These are phyloP conservation scores for Xylariaceae sp. DNA, from an alignment of 2,329 filamentous ascomycete species.

Conservation along the genomic window DNA sequence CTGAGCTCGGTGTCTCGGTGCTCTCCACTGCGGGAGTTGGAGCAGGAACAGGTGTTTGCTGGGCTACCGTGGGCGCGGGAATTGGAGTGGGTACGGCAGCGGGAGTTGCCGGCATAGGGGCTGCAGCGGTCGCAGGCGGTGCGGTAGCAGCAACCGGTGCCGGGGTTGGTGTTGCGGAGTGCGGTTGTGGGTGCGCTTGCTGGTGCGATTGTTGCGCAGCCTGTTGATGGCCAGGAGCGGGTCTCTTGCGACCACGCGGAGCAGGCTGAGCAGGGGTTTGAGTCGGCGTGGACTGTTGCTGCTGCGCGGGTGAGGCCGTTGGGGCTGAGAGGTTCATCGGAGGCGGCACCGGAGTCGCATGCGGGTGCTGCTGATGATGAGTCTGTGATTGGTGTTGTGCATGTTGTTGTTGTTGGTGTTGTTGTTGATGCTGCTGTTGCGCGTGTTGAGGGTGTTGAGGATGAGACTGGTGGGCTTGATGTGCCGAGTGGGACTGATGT, in stretches of 20 bases:
- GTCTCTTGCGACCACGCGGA: conserved; percentile 34
- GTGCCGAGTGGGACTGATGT: conserved; percentile 32
- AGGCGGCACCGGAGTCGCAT: conserved; percentile 33
- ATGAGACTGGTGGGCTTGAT: conserved; percentile 30
- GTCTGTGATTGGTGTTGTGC: conserved; percentile 35
- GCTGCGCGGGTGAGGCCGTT: conserved; percentile 27
- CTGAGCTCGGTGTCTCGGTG: conserved; percentile 31
- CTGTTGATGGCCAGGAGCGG: conserved; percentile 28
- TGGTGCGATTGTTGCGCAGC: conserved; percentile 14
- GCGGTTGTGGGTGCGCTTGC: conserved; percentile 21
- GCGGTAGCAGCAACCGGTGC: conserved; percentile 25
- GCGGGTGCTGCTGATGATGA: conserved; percentile 33
- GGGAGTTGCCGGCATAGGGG: conserved; percentile 32
- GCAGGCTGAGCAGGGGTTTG: conserved; percentile 31
- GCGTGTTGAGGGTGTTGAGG: conserved; percentile 30
- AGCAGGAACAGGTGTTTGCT: conserved; percentile 29
- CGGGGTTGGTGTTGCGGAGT: conserved; percentile 23
- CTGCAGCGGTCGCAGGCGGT: conserved; percentile 31
- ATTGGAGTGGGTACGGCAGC: conserved; percentile 35
- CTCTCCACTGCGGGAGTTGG: conserved; percentile 32
- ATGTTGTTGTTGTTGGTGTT: conserved; percentile 28
- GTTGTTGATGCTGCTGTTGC: conserved; percentile 35
- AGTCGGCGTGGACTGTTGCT: conserved; percentile 34
- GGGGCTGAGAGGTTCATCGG: conserved; percentile 35
- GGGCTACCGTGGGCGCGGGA: conserved; percentile 32